Evolutionary conservation across 1,139 yeast genomes (phyloP).

Genomic region (Geotrichum carabidarum): DNA sequence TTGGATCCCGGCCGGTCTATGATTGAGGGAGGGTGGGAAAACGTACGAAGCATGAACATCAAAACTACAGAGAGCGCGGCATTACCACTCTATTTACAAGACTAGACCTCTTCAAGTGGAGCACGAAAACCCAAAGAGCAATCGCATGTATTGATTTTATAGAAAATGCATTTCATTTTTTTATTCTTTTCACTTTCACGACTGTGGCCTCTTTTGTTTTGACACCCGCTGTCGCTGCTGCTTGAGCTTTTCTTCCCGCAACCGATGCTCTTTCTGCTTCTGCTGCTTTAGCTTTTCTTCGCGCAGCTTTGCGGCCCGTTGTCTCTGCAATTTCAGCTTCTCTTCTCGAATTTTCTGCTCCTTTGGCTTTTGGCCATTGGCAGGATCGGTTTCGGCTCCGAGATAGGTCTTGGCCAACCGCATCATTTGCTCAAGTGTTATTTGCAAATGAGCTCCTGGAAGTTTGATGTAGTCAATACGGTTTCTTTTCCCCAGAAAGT

Average conservation of each 20-base stretch:
- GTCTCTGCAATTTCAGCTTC: not conserved
- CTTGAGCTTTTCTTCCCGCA: too few relatives aligned
- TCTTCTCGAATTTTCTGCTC: not conserved
- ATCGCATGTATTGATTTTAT: not conserved
- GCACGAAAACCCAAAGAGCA: too few relatives aligned
- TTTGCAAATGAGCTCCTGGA: slow-evolving; percentile 64
- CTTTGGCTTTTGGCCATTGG: not conserved
- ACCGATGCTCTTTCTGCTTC: too few relatives aligned
- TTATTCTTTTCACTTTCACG: too few relatives aligned
- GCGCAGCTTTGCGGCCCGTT: too few relatives aligned
- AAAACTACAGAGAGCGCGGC: slow-evolving; percentile 29
- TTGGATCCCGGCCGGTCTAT: slow-evolving; percentile 17
- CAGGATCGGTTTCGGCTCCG: not conserved
- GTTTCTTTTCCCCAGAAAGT: slow-evolving; percentile 41
- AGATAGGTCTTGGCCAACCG: not conserved
- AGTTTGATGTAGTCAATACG: slow-evolving; percentile 49
- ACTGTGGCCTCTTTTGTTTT: too few relatives aligned
- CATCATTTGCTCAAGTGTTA: slow-evolving; percentile 27
- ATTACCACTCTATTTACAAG: slow-evolving; percentile 22
- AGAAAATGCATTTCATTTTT: too few relatives aligned
- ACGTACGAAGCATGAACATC: slow-evolving; percentile 22
- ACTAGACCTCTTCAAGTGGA: too few relatives aligned
- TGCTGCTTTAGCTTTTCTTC: too few relatives aligned
- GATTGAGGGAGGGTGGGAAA: slow-evolving; percentile 22
- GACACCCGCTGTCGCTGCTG: too few relatives aligned